These are phyloP conservation scores for Fomitopsis palustris DNA, from an alignment of 1,284 basidiomycete species.

Conservation along the genomic window DNA sequence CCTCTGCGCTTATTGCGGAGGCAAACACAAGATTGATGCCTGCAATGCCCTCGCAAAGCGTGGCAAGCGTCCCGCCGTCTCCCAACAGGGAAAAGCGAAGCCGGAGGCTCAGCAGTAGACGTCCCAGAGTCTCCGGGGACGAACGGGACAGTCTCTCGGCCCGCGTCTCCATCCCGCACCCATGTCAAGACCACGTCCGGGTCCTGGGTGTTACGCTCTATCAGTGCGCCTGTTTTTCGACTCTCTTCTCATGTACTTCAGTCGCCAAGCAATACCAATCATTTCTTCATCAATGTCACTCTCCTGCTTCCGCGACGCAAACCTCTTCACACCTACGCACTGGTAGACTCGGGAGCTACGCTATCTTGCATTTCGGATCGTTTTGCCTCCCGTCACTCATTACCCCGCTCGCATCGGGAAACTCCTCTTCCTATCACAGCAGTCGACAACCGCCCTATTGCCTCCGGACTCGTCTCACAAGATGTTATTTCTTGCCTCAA, in stretches of 20 bases:
- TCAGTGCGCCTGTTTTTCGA: conserved; percentile 5
- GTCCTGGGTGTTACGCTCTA: too few species aligned
- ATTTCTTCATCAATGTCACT: conserved; percentile 33
- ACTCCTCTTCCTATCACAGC: conserved; percentile 30
- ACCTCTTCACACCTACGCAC: conserved; percentile 26
- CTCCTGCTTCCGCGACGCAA: conserved; percentile 28
- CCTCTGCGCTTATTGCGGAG: conserved; percentile 31
- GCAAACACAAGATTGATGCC: conserved; percentile 19
- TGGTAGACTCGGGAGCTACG: conserved; percentile 35
- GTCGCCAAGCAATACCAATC: conserved; percentile 14
- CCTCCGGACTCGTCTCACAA: conserved; percentile 34
- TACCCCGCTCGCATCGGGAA: conserved; percentile 24
- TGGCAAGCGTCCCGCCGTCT: conserved; percentile 10
- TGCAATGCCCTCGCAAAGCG: conserved; percentile 24
- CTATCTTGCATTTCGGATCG: conserved; percentile 32
- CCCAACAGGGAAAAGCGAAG: conserved; percentile 31
- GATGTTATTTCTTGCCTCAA: conserved; percentile 26
- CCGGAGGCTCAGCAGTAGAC: conserved; percentile 14
- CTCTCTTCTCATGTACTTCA: conserved; percentile 11
- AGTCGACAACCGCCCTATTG: conserved; percentile 33
- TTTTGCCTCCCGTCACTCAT: conserved; percentile 28
- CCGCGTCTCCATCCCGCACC: conserved; percentile 3
- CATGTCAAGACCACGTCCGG: conserved; percentile 1
- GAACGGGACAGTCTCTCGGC: conserved; percentile 17
- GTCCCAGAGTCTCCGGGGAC: conserved; percentile 24